Evolutionary conservation across 306 rosid species (phyloP).

Genomic region (Purshia tridentata): DNA sequence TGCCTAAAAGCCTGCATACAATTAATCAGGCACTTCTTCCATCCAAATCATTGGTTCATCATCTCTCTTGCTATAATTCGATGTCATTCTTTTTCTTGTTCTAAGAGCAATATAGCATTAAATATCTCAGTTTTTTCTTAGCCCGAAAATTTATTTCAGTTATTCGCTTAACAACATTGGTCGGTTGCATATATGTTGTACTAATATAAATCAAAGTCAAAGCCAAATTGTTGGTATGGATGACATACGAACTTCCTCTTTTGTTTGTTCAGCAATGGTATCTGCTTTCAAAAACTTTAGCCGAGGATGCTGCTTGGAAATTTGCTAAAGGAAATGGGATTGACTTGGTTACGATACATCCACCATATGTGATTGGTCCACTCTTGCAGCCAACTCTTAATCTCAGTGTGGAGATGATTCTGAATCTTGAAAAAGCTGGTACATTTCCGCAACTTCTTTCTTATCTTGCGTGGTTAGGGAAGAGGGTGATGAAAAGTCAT

Average conservation of each 20-base stretch:
- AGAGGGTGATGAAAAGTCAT: not conserved
- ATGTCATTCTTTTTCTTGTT: no score
- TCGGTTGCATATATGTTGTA: no score
- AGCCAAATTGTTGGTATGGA: not conserved
- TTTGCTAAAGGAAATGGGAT: constrained; percentile 5
- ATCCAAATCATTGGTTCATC: no score
- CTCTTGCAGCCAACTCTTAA: constrained; percentile 20
- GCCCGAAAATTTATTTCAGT: no score
- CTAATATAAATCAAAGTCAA: no score
- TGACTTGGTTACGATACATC: constrained; percentile 3
- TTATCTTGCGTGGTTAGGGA: not conserved
- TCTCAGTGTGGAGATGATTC: not conserved
- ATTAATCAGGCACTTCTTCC: no score
- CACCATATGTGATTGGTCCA: constrained; percentile 30
- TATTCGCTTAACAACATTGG: no score
- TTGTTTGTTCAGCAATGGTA: constrained; percentile 15
- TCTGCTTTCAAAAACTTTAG: constrained; percentile 1
- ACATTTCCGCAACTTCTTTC: not conserved
- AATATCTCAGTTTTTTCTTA: no score
- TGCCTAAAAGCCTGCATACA: no score
- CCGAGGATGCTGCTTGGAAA: constrained; percentile 22
- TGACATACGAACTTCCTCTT: no score
- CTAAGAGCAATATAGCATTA: no score
- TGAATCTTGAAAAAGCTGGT: constrained; percentile 11
- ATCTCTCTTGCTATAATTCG: no score